Base-by-base conservation (phyloP, 1,139 yeast species). In the Starmera stellimalicola region DNA sequence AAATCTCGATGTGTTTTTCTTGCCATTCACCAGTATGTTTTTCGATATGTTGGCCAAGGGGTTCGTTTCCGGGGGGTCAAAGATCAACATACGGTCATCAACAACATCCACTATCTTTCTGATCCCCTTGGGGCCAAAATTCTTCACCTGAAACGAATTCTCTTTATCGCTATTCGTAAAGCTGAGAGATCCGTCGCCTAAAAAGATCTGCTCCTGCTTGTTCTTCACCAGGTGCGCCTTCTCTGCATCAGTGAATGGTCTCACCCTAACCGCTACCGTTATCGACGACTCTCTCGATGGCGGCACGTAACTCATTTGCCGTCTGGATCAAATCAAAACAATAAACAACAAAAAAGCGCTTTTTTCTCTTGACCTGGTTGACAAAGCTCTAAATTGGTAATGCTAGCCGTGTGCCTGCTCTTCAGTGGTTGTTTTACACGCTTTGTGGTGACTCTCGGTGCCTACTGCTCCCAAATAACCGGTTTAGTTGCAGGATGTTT, bases 51-150 rank as follows among this genome's bases (percentile, higher is more conserved):
- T 65, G 17, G 70, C 65, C 43, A 80, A 54, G 0, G 93, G 85
- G 47, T 75, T 77, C n/a, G 73, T 65, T 33, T 77, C 83, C 3
- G 85, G 78, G 0, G 96, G 96, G 55, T 87, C 95, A 54, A 88
- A 87, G 10, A 87, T 77, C 38, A 88, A 65, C 94, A 87, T 85
- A 42, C 76, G 65, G 47, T 84, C 94, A 60, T 87, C 95, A 3
- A 84, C 91, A 18, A 84, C 93, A 37, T 82, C 76, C 17, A 88
- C 69, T 26, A 87, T 72, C 45, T 78, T 80, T 32, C 94, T 65
- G 18, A 84, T 63, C 0, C 84, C 83, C 23, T 56, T 56, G 3
- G 77, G 78, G 10, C 58, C 51, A 37, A 49, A 55, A 33, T 39
- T 48, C 19, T 50, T 33, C 6, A 38, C 35, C 18, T 41, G 29